Percentiles rank a stretch among this genome's conserved stretches.
These are phyloP conservation scores for Aspergillus haitiensis DNA, from an alignment of 495 filamentous ascomycete species.

Conservation along the genomic window DNA sequence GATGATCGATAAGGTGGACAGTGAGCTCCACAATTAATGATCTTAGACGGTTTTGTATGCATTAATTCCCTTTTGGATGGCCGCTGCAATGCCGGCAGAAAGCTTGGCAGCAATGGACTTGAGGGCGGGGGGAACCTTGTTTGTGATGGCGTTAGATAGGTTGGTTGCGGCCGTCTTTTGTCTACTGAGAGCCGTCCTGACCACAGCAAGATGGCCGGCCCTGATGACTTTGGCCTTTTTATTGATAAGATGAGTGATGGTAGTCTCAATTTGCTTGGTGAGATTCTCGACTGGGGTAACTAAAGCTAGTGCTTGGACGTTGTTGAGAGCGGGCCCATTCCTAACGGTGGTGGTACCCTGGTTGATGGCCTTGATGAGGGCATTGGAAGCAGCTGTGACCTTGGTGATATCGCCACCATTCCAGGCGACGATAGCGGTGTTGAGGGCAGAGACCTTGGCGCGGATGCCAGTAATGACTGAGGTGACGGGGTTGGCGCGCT, in stretches of 20 bases:
- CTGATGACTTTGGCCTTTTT: slow-evolving; percentile 40
- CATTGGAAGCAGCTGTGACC: slow-evolving; percentile 31
- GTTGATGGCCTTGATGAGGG: slow-evolving; percentile 33
- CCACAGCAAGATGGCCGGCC: slow-evolving; percentile 28
- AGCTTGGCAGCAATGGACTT: slow-evolving; percentile 28
- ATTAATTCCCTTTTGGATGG: slow-evolving; percentile 34
- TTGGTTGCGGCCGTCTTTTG: slow-evolving; percentile 34
- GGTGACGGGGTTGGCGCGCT: slow-evolving; percentile 27
- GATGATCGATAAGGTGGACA: too few relatives aligned
- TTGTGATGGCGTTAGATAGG: slow-evolving; percentile 33
- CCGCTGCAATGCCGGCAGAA: slow-evolving; percentile 31
- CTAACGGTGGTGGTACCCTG: slow-evolving; percentile 18
- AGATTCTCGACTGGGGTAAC: slow-evolving; percentile 33
- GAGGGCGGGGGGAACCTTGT: slow-evolving; percentile 34
- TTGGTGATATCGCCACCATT: slow-evolving; percentile 28
- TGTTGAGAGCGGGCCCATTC: slow-evolving; percentile 15
- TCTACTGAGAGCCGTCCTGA: slow-evolving; percentile 28
- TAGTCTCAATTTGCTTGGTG: slow-evolving; percentile 27
- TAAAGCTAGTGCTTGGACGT: slow-evolving; percentile 33
- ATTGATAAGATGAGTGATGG: slow-evolving; percentile 32
- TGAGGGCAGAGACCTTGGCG: slow-evolving; percentile 32
- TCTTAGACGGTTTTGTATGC: slow-evolving; percentile 12
- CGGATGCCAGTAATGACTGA: slow-evolving; percentile 32
- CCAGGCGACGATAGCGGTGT: slow-evolving; percentile 38
- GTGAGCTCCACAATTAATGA: too few relatives aligned